Evolutionary conservation across 257 asterid species (phyloP), one percentile per base, ranked within the genome.

Genomic region (Agastache rugosa): DNA sequence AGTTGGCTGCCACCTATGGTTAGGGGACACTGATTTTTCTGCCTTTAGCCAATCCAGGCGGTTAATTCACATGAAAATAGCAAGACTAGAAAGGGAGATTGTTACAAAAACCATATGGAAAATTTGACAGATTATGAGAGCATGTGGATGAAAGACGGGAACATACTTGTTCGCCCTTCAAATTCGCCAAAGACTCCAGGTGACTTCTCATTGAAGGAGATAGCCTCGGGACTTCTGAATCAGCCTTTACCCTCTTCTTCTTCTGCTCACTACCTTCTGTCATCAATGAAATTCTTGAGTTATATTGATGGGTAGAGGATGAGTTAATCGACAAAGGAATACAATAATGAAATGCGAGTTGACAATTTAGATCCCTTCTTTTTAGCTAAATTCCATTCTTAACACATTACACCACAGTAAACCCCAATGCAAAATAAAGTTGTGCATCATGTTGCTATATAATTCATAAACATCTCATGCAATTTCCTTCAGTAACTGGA

Each of bases 1-100:
- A 74, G 93, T 92, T 91, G 67, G 98, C 98, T 58, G 99, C 98
- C 64, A 95, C 99, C 99, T 92, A n/a, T n/a, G n/a, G n/a, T n/a
- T n/a, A n/a, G n/a, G n/a, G n/a, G n/a, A n/a, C n/a, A n/a, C n/a
- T n/a, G n/a, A 67, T 22, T n/a, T 12, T n/a, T n/a, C n/a, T n/a
- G n/a, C n/a, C n/a, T n/a, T n/a, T n/a, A 48, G 59, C 19, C 35
- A 41, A 23, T 48, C 58, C 27, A 74, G 42, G 25, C 59, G 63
- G 17, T 68, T 14, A 54, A 56, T 35, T 64, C 31, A 22, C 14
- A 25, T 69, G 68, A 44, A 12, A 31, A 55, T 17, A 29, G 47
- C 47, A 34, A 20, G 79, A 45, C 41, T 20, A 22, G 39, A 75
- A 11, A 56, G 60, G 35, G 56, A 65, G 64, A 63, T 25, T 19